Conservation (phyloP, 2,329 filamentous ascomycete species). For the Karstenula rhodostoma region DNA sequence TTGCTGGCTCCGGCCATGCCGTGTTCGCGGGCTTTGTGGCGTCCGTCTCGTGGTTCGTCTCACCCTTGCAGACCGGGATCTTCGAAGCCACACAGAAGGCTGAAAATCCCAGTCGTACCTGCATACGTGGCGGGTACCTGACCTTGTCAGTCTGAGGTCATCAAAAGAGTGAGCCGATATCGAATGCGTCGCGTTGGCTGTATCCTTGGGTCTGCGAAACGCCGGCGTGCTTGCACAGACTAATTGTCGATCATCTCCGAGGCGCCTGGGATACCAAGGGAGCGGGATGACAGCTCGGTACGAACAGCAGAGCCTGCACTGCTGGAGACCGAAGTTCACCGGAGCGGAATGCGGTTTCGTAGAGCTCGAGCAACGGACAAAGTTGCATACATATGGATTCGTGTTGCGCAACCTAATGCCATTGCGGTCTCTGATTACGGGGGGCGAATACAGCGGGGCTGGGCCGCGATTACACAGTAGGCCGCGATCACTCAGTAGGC, state of each 20-base stretch:
- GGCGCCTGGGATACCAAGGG: slow-evolving; percentile 2
- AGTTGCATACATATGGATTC: neutral
- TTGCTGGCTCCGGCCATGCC: slow-evolving; percentile 32
- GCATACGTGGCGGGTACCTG: slow-evolving; percentile 31
- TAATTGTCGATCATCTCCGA: slow-evolving; percentile 11
- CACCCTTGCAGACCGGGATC: slow-evolving; percentile 28
- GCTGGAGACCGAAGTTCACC: slow-evolving; percentile 9
- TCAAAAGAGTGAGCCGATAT: neutral
- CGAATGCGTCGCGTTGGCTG: slow-evolving; percentile 6
- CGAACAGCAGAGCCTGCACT: neutral
- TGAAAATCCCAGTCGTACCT: slow-evolving; percentile 39
- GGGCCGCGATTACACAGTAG: neutral
- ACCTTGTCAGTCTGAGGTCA: slow-evolving; percentile 15
- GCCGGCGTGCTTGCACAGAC: neutral
- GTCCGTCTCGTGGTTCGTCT: slow-evolving; percentile 23
- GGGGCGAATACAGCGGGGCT: neutral
- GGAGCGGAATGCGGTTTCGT: neutral
- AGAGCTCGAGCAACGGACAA: slow-evolving; percentile 4
- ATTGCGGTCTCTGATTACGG: neutral
- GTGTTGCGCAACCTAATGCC: slow-evolving; percentile 6
- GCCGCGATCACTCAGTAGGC: too few species aligned
- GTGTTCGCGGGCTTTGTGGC: slow-evolving; percentile 33
- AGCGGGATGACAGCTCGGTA: slow-evolving; percentile 12
- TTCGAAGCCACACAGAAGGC: slow-evolving; percentile 36
- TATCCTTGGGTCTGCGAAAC: slow-evolving; percentile 8